Evolutionary conservation across 148 eudicot genomes (phyloP), one percentile per base, ranked within the genome.

Genomic region (Pharnaceum exiguum): DNA sequence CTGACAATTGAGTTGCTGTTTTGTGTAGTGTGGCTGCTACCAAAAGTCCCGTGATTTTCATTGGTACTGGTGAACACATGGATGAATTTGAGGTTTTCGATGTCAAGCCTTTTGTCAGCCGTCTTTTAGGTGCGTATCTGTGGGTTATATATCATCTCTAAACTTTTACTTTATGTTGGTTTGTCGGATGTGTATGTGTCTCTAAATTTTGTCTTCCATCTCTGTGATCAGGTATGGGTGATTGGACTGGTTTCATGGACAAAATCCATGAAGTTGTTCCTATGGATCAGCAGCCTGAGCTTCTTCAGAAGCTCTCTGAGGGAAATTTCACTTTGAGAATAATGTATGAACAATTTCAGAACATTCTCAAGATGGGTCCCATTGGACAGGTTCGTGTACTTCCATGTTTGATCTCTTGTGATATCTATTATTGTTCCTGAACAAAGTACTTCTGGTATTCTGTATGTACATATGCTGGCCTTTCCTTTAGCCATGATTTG

Each of bases 21-120:
- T 11, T 49, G 3, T 79, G 66, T 83, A 93, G 99, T 61, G 99
- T 93, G 73, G 95, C 99, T 10, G 99, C 99, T 43, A 93, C 99
- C 53, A 93, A 93, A 75, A 88, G 96, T 73, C 99, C 99, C 26
- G 91, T 93, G 63, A 93, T 89, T 57, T 93, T 93, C 59, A 93
- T 93, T 60, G 99, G 99, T 62, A 93, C 99, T 26, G 99, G 99
- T 70, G 99, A 93, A 68, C 99, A 93, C 62, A 93, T 93, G 99
- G 99, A 93, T 68, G 99, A 93, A 68, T 93, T 88, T 73, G 99
- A 93, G 72, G 76, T 87, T 52, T 93, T 93, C 70, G 96, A 93
- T 77, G 99, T 86, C 18, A 89, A 93, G 80, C 96, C 99, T 24
- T 89, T 93, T 73, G 99, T 93, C 42, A 88, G 96, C 67, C 91